Base-by-base conservation (phyloP, 2,329 filamentous ascomycete species). In the Hymenoscyphus repandus region DNA sequence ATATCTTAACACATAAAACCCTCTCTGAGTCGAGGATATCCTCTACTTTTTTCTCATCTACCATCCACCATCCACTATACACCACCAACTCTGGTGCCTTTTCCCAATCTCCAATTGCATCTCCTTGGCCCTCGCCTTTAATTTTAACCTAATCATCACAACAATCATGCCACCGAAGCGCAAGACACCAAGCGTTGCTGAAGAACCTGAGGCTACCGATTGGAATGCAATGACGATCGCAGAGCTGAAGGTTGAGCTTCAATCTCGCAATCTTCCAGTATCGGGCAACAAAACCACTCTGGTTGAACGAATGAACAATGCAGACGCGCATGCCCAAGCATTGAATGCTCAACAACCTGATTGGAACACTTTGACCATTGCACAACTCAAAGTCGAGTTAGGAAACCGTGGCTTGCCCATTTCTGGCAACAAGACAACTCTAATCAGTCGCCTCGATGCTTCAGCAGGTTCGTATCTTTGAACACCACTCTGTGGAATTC, bases 311-410 rank as follows among this genome's bases (percentile, higher is more conserved):
- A 13, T 37, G 34, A 37, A 37, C 12, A 13, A 13, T 37, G 34
- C 15, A 4, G 34, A 37, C 34, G 10, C 5, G 12, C 12, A 37
- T 4, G 15, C 12, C 34, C 5, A 37, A 13, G 15, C 12, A 37
- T 4, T 37, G 12, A 10, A 37, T 4, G 34, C 34, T 13, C 12
- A 5, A 37, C 12, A 37, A 11, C 34, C 4, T 4, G 39, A 43
- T 13, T 51, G 49, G 44, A 27, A 12, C 10, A 10, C 34, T 22
- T 30, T 46, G 22, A 48, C 37, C 9, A 15, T 52, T 33, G 30
- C 50, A 12, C 10, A 52, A 12, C 39, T 52, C 13, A 52, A 52
- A 31, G 50, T 17, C 4, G 50, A 52, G 30, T 39, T 47, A 20
- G 34, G n/a, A 2, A 22, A 22, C 20, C 45, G 50, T 37, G 50